A percentile compares a stretch with the other conserved stretches of the same genome.
phyloP scores from a whole-genome alignment of 2,329 filamentous ascomycete species.

The Aureobasidium lini region DNA sequence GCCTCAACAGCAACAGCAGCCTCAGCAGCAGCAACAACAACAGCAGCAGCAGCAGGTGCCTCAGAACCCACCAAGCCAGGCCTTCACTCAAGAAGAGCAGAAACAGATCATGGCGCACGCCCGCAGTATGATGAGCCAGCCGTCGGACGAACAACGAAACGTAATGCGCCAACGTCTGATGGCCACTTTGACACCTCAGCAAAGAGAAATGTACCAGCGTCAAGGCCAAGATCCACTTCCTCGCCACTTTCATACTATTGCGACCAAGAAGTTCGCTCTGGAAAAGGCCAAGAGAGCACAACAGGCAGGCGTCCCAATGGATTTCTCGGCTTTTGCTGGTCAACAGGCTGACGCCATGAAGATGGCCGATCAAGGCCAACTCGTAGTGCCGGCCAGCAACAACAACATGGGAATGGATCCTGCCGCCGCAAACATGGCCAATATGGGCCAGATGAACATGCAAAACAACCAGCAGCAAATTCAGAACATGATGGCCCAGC shows the following conservation, averaged over 20 bases:
- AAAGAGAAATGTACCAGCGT: constrained; percentile 37
- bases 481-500: constrained; percentile 21
- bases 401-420: constrained; percentile 26
- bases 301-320: constrained; percentile 31
- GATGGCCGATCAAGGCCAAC: constrained; percentile 52
- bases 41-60: constrained; percentile 19
- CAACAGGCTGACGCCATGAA: constrained; percentile 57
- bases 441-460: constrained; percentile 22
- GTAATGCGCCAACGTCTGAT: constrained; percentile 39
- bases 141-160: constrained; percentile 38
- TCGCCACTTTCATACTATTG: constrained; percentile 11
- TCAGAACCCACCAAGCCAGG: constrained; percentile 15
- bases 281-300: constrained; percentile 22
- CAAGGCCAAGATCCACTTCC: constrained; percentile 43
- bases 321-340: constrained; percentile 50
- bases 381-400: constrained; percentile 58
- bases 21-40: constrained; percentile 16
- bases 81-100: constrained; percentile 33
- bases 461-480: constrained; percentile 29
- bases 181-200: constrained; percentile 39
- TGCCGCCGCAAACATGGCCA: constrained; percentile 16
- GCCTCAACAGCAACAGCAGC: constrained; percentile 14
- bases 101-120: constrained; percentile 41
- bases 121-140: constrained; percentile 39
- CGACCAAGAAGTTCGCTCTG: constrained; percentile 16